Conservation (phyloP, 2,329 filamentous ascomycete genomes). For the Aspergillus phoenicis region DNA sequence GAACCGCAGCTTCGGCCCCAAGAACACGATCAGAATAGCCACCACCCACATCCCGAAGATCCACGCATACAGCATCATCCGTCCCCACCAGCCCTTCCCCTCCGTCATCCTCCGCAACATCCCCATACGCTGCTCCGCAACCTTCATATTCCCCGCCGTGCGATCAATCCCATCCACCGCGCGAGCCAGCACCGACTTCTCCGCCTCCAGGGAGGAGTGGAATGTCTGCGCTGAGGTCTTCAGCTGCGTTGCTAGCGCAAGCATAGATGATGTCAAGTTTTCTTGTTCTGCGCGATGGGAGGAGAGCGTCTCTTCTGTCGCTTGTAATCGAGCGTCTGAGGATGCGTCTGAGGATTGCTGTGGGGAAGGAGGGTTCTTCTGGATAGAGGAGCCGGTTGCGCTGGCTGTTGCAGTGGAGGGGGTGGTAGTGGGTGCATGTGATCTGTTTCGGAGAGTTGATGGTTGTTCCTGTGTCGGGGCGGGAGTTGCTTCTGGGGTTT, state of each 20-base stretch:
- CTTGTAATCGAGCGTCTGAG: conserved; percentile 31
- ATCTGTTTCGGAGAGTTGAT: conserved; percentile 32
- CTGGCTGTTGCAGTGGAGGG: conserved; percentile 23
- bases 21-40: conserved; percentile 77
- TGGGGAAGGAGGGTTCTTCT: conserved; percentile 3
- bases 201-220: conserved; percentile 70
- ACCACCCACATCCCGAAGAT: conserved; percentile 81
- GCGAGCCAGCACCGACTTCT: conserved; percentile 70
- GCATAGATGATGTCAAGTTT: conserved; percentile 75
- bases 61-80: conserved; percentile 80
- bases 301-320: conserved; percentile 72
- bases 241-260: conserved; percentile 75
- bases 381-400: conserved; percentile 13
- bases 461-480: conserved; percentile 12
- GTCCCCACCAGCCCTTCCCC: conserved; percentile 82
- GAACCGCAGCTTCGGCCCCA: conserved; percentile 85
- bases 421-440: conserved; percentile 14
- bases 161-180: conserved; percentile 76
- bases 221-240: conserved; percentile 76
- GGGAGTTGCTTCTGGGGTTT: not conserved
- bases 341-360: conserved; percentile 10
- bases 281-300: conserved; percentile 82
- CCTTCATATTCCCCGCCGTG: conserved; percentile 74
- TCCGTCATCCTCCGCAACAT: conserved; percentile 78
- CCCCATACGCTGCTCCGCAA: conserved; percentile 76